Percentiles rank a stretch among this genome's conserved stretches.
Conservation (phyloP, 192 early-diverging fungal genomes). For the Backusella tuberculispora region DNA sequence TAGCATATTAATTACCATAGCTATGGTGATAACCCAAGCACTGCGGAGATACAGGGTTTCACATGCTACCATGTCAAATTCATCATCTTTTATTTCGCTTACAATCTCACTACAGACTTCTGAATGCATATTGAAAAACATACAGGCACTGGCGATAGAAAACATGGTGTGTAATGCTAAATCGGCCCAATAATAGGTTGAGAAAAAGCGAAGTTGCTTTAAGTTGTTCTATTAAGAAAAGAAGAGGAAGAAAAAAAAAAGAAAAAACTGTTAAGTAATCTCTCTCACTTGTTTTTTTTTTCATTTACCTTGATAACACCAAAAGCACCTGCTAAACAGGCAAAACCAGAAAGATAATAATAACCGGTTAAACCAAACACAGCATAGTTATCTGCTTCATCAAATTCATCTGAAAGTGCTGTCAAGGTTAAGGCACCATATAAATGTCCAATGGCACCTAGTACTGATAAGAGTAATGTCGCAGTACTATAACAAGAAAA, state of each 20-base stretch:
- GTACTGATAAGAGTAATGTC: constrained; percentile 29
- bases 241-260: too few species aligned
- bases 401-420: constrained; percentile 25
- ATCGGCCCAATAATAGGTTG: constrained; percentile 36
- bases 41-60: constrained; percentile 32
- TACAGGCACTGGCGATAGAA: constrained; percentile 28
- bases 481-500: constrained; percentile 26
- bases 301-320: constrained; percentile 32
- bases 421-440: constrained; percentile 30
- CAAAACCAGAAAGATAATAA: constrained; percentile 33
- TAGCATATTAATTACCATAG: constrained; percentile 34
- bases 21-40: constrained; percentile 26
- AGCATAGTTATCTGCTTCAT: constrained; percentile 17
- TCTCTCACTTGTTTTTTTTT: neutral
- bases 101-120: constrained; percentile 33
- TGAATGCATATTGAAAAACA: constrained; percentile 27
- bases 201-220: constrained; percentile 29
- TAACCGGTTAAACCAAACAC: constrained; percentile 27
- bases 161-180: constrained; percentile 31
- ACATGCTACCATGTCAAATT: constrained; percentile 34
- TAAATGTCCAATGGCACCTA: constrained; percentile 34
- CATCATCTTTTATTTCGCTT: constrained; percentile 22
- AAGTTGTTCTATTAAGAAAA: constrained; percentile 27
- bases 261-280: neutral
- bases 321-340: constrained; percentile 33